Base-by-base conservation (phyloP, 768 basidiomycete genomes). In the Cystofilobasidium bisporidii region DNA sequence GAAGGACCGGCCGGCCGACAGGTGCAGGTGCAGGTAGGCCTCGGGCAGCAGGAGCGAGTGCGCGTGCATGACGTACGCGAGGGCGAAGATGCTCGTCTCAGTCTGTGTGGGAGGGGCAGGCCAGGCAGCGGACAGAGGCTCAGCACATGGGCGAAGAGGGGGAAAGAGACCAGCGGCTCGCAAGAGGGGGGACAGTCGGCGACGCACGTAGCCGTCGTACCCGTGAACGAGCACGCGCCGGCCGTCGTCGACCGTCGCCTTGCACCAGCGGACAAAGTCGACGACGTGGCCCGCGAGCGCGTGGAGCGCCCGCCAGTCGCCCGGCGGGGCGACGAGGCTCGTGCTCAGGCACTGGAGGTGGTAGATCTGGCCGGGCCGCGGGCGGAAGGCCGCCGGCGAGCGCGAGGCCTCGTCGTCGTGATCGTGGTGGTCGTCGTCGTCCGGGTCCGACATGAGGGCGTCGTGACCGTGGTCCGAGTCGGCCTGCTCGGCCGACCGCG, bases 1-100 rank as follows among this genome's bases (percentile, higher is more conserved):
- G 79, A 98, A 98, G 70, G 86, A 87, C 61, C 94, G 68, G 38
- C 76, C 72, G 26, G 74, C 70, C 22, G 74, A 58, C 18, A 79
- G 75, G 78, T 98, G 94, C 71, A 98, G 82, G 75, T 91, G 86
- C 38, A 97, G 80, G 79, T 94, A 97, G 10, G 92, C 94, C 75
- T 93, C 90, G 12, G 92, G 89, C 11, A 96, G 82, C 59, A 80
- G 78, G 45, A 76, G 70, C 12, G 74, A 72, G 24, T 76, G 73
- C 18, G 73, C 71, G 48, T 74, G 84, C 92, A 98, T 97, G 70
- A 96, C 79, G 61, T 94, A 83, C 71, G 85, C 84, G 63, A 97
- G 81, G 26, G 91, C 92, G 62, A 91, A 85, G 9, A 93, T 85
- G 30, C 87, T 88, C 14, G 89, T 88, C 77, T 97, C 93, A 28